A percentile compares a stretch with the other conserved stretches of the same genome.
These are phyloP conservation scores for Nasturtium officinale DNA, from an alignment of 345 rosid species.

Conservation along the genomic window DNA sequence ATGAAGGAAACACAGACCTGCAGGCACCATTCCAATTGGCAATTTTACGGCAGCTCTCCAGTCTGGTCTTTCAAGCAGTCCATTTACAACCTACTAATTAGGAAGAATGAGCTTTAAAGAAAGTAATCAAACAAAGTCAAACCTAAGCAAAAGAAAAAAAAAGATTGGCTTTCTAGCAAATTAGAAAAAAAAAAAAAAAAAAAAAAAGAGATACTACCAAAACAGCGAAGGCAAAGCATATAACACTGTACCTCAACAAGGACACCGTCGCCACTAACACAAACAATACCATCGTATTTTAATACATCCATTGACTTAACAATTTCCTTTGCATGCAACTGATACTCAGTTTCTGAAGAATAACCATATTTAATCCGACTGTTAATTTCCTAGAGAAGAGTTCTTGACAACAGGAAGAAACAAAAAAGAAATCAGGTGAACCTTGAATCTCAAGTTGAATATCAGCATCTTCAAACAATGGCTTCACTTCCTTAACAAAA, in stretches of 20 bases:
- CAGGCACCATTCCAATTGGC: constrained; percentile 88
- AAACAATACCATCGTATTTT: constrained; percentile 83
- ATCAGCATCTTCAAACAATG: constrained; percentile 76
- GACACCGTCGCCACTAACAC: constrained; percentile 93
- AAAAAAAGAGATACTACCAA: not conserved
- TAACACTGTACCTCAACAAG: constrained; percentile 76
- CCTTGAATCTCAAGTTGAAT: constrained; percentile 74
- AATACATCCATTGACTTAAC: constrained; percentile 59
- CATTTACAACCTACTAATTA: constrained; percentile 94
- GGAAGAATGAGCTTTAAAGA: constrained; percentile 20
- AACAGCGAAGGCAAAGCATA: not conserved
- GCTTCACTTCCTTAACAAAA: constrained; percentile 67
- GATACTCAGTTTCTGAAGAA: constrained; percentile 64
- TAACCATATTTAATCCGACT: constrained; percentile 12
- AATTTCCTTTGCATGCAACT: constrained; percentile 83
- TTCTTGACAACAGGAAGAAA: not conserved
- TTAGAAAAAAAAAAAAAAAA: too few relatives aligned
- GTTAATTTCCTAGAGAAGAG: not conserved
- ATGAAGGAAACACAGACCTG: constrained; percentile 53
- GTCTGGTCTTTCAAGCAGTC: constrained; percentile 84
- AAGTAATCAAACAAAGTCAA: not conserved
- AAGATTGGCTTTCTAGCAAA: too few relatives aligned
- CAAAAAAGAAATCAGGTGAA: not conserved
- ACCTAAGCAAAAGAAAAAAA: too few relatives aligned
- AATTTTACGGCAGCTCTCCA: constrained; percentile 72